phyloP scores from a whole-genome alignment of 2,329 filamentous ascomycete species.

The Trichoderma breve region DNA sequence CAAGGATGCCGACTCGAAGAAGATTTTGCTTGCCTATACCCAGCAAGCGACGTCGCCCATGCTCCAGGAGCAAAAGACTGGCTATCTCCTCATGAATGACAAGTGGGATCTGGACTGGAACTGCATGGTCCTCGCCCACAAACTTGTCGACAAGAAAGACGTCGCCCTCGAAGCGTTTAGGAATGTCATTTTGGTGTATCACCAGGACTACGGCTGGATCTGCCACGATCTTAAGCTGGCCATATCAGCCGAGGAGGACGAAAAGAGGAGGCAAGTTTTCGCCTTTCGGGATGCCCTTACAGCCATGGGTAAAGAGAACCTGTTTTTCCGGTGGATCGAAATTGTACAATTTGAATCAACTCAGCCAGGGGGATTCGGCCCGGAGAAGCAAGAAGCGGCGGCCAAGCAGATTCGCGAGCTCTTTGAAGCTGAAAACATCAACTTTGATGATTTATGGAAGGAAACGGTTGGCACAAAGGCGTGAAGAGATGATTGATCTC shows the following conservation, averaged over 20 bases:
- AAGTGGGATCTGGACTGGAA: conserved; percentile 88
- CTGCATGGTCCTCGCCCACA: conserved; percentile 72
- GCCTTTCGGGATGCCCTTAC: conserved; percentile 74
- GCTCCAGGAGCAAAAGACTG: conserved; percentile 73
- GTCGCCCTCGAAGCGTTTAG: conserved; percentile 65
- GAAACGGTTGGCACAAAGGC: conserved; percentile 51
- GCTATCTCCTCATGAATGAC: conserved; percentile 79
- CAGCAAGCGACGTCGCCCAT: conserved; percentile 66
- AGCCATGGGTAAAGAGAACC: conserved; percentile 75
- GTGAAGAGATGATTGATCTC: background rate
- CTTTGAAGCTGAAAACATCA: conserved; percentile 71
- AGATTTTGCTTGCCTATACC: conserved; percentile 60
- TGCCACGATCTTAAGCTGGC: conserved; percentile 58
- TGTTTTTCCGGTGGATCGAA: conserved; percentile 93
- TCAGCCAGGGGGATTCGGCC: conserved; percentile 73
- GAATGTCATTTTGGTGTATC: conserved; percentile 67
- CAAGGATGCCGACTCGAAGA: conserved; percentile 49
- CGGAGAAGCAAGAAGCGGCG: conserved; percentile 68
- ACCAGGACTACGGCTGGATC: conserved; percentile 66
- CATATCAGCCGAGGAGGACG: conserved; percentile 54
- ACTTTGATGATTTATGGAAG: conserved; percentile 79
- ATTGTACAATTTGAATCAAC: conserved; percentile 85
- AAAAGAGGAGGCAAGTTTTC: conserved; percentile 70
- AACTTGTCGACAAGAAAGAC: conserved; percentile 63
- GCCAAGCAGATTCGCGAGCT: conserved; percentile 72